Percentiles rank a stretch among this genome's conserved stretches.
Evolutionary conservation across 2,329 filamentous ascomycete species (phyloP).

Genomic region (Ceratocystis cacaofunesta): DNA sequence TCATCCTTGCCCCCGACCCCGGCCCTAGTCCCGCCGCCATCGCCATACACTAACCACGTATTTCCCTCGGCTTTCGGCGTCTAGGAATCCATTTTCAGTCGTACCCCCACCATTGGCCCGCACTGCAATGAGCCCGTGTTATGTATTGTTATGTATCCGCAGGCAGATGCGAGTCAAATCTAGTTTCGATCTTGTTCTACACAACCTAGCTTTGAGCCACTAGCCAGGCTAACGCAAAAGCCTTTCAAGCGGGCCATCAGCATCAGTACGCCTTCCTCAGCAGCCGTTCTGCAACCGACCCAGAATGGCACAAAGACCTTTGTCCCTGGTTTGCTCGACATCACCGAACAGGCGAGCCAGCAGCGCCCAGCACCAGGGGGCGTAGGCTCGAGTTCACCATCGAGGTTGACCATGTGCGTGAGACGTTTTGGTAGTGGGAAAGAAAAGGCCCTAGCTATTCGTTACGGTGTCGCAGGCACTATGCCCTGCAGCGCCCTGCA

Average conservation of each 20-base stretch:
- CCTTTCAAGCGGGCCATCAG: background rate
- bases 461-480: conserved; percentile 24
- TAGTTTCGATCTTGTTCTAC: conserved; percentile 4
- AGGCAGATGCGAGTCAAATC: background rate
- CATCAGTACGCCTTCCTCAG: conserved; percentile 15
- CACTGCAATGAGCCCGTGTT: conserved; percentile 10
- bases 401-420: conserved; percentile 23
- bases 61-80: conserved; percentile 14
- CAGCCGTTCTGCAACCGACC: background rate
- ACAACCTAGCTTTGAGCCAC: background rate
- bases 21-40: background rate
- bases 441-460: conserved; percentile 24
- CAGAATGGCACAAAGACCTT: background rate
- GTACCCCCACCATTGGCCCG: conserved; percentile 7
- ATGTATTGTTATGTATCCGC: background rate
- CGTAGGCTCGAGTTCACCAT: conserved; percentile 24
- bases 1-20: background rate
- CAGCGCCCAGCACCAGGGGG: conserved; percentile 10
- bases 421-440: conserved; percentile 32
- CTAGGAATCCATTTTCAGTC: conserved; percentile 10
- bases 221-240: conserved; percentile 8
- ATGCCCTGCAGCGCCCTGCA: conserved; percentile 29
- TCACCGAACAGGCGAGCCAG: too few relatives aligned
- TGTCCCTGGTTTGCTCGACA: background rate
- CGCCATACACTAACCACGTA: background rate